Evolutionary conservation across 345 rosid species (phyloP).

Genomic region (Adansonia digitata): DNA sequence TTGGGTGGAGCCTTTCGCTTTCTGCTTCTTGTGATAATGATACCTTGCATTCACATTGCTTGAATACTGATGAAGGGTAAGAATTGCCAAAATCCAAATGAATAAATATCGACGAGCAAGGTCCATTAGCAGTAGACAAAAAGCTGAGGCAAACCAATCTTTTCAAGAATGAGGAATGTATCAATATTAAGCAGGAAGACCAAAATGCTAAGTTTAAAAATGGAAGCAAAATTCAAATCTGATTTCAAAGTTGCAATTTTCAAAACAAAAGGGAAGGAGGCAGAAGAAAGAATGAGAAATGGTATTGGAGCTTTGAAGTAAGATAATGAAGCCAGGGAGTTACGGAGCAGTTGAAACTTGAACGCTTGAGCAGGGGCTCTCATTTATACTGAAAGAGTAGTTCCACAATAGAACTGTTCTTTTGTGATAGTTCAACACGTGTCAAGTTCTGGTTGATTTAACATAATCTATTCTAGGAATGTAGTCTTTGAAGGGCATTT

Average conservation of each 20-base stretch:
- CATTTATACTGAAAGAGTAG: constrained; percentile 31
- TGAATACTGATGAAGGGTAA: constrained; percentile 26
- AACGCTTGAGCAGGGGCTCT: too few species aligned
- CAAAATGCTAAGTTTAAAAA: too few species aligned
- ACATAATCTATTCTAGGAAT: too few species aligned
- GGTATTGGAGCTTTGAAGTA: background rate
- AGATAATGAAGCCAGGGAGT: too few species aligned
- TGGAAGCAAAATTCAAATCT: too few species aligned
- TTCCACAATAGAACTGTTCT: constrained; percentile 1
- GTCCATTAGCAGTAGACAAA: too few species aligned
- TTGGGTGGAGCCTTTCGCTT: constrained; percentile 15
- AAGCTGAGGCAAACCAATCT: too few species aligned
- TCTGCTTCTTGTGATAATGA: constrained; percentile 59
- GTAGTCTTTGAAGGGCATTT: background rate
- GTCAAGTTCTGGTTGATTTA: constrained; percentile 33
- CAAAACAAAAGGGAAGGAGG: too few species aligned
- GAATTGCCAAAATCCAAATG: constrained; percentile 11
- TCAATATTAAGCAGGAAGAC: too few species aligned
- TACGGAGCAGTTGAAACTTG: too few species aligned
- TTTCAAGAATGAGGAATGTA: background rate
- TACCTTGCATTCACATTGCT: constrained; percentile 51
- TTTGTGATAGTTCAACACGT: constrained; percentile 33
- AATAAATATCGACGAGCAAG: constrained; percentile 14
- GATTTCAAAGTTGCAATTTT: too few species aligned
- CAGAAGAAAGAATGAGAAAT: too few species aligned